A percentile compares a stretch with the other conserved stretches of the same genome.
Conservation (phyloP, 1,139 yeast species). For the Pichia sp. region DNA sequence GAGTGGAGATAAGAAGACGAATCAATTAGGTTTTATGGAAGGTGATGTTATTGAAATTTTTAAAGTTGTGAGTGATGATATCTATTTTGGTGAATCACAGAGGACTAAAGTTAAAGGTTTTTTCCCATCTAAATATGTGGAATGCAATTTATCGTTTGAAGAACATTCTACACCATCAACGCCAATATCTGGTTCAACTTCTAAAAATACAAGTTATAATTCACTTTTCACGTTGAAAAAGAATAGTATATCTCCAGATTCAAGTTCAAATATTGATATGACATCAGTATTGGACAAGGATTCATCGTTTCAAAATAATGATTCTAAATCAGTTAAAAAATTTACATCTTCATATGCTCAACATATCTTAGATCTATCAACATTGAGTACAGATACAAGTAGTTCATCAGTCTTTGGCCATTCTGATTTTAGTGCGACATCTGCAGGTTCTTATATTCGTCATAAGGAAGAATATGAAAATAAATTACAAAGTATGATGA, state of each 20-base stretch:
- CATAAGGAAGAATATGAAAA: conserved; percentile 38
- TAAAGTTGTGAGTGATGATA: conserved; percentile 75
- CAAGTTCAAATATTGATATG: conserved; percentile 7
- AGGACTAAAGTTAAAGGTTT: conserved; percentile 80
- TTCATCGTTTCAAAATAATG: conserved; percentile 11
- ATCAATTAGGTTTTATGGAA: conserved; percentile 88
- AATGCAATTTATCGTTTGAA: conserved; percentile 34
- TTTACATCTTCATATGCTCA: conserved; percentile 23
- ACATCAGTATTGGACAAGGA: neutral
- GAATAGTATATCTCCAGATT: conserved; percentile 6
- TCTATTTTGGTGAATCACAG: conserved; percentile 84
- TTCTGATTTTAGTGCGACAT: conserved; percentile 77
- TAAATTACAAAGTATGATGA: conserved; percentile 35
- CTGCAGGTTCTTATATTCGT: conserved; percentile 79
- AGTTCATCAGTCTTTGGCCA: conserved; percentile 31
- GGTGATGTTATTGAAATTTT: conserved; percentile 86
- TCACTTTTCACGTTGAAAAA: conserved; percentile 11
- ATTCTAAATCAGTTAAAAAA: conserved; percentile 1
- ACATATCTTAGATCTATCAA: conserved; percentile 25
- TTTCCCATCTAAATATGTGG: conserved; percentile 87
- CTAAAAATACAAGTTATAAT: conserved; percentile 6
- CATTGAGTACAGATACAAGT: conserved; percentile 28
- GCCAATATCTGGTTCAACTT: conserved; percentile 6
- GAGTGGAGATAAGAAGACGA: conserved; percentile 42
- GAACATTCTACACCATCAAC: conserved; percentile 17